These are phyloP conservation scores for Candida schatavii DNA, from an alignment of 805 yeast species.

Conservation along the genomic window DNA sequence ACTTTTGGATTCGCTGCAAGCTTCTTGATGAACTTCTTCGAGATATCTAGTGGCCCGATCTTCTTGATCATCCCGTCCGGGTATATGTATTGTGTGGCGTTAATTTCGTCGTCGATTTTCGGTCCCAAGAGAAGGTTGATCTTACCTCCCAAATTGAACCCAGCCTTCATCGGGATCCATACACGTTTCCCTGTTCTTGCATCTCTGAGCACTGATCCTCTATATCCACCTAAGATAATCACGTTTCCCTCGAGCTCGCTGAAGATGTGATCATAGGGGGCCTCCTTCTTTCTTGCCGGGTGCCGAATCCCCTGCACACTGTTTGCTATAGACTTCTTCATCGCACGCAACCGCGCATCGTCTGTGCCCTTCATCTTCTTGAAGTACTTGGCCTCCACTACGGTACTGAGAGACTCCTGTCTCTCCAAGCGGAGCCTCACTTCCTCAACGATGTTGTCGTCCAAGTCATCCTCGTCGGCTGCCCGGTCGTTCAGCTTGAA, in stretches of 20 bases:
- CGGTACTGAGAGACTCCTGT: constrained; percentile 56
- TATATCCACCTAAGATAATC: constrained; percentile 80
- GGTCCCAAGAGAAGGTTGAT: constrained; percentile 75
- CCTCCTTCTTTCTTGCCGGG: constrained; percentile 31
- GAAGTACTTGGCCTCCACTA: constrained; percentile 62
- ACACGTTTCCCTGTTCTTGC: constrained; percentile 58
- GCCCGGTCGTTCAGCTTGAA: constrained; percentile 7
- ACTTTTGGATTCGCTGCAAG: constrained; percentile 55
- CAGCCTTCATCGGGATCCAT: constrained; percentile 89
- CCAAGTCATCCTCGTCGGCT: constrained; percentile 9
- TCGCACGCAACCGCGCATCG: constrained; percentile 67
- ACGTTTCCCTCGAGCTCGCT: constrained; percentile 72
- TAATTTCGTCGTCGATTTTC: constrained; percentile 60
- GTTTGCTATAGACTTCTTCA: constrained; percentile 58
- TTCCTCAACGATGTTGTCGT: constrained; percentile 19
- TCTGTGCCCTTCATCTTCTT: constrained; percentile 55
- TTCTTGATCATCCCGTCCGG: constrained; percentile 80
- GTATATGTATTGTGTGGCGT: constrained; percentile 49
- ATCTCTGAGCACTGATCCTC: constrained; percentile 79
- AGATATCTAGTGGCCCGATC: constrained; percentile 84
- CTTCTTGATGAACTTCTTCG: constrained; percentile 56
- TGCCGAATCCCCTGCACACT: constrained; percentile 40
- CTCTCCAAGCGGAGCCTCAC: constrained; percentile 44
- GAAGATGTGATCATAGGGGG: constrained; percentile 44
- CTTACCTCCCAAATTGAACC: constrained; percentile 64